Evolutionary conservation across 805 yeast genomes (phyloP).

Genomic region (Kregervanrija fluxuum): DNA sequence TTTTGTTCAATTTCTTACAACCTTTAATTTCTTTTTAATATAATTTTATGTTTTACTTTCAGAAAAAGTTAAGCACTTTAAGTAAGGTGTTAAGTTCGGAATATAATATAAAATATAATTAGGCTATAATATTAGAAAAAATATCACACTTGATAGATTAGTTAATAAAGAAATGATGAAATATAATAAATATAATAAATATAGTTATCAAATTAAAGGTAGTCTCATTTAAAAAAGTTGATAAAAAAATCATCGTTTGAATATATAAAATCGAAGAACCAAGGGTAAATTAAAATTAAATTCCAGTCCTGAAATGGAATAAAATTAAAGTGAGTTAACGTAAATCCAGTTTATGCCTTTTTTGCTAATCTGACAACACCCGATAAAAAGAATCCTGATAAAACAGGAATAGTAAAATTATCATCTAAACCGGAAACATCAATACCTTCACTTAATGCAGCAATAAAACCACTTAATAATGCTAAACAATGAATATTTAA

Average conservation of each 20-base stretch:
- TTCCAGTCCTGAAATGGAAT: neutral
- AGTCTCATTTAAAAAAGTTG: neutral
- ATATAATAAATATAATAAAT: neutral
- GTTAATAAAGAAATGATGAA: no score
- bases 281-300: no score
- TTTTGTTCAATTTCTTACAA: neutral
- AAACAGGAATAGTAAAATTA: slow-evolving; percentile 87
- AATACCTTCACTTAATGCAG: slow-evolving; percentile 81
- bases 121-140: no score
- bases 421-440: slow-evolving; percentile 78
- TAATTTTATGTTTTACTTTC: no score
- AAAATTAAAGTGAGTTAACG: neutral
- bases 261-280: neutral
- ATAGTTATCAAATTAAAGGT: neutral
- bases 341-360: neutral
- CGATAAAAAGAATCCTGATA: slow-evolving; percentile 60
- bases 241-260: neutral
- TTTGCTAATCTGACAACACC: slow-evolving; percentile 15
- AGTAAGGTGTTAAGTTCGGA: no score
- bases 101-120: no score
- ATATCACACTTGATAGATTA: neutral
- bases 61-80: no score
- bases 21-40: no score
- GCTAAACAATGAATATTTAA: slow-evolving; percentile 49
- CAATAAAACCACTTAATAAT: slow-evolving; percentile 66